Evolutionary conservation across 2,329 filamentous ascomycete species (phyloP).

Genomic region (Penicillium sp.): DNA sequence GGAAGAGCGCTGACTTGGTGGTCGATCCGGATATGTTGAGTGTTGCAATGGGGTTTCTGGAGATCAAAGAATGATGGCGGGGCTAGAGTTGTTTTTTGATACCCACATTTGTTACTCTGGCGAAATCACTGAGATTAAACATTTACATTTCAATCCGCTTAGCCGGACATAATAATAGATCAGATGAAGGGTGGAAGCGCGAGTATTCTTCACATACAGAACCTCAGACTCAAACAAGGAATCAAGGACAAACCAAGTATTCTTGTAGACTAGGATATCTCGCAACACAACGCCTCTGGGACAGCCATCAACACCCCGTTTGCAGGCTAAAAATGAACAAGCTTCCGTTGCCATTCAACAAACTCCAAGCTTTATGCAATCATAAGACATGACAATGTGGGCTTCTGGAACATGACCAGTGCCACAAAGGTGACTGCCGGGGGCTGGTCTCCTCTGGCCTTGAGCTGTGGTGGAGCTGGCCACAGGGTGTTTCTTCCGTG

Average conservation of each 20-base stretch:
- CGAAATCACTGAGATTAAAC: background rate
- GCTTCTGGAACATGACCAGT: background rate
- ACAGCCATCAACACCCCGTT: conserved; percentile 20
- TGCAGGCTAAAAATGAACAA: conserved; percentile 20
- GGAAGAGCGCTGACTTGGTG: conserved; percentile 1
- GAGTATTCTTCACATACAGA: background rate
- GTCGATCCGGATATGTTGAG: conserved; percentile 34
- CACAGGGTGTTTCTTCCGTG: background rate
- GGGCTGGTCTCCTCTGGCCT: background rate
- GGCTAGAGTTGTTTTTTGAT: conserved; percentile 5
- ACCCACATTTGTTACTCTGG: background rate
- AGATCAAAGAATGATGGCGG: conserved; percentile 24
- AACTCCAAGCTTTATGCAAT: conserved; percentile 40
- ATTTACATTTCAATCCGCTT: background rate
- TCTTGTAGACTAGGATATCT: background rate
- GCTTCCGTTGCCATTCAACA: conserved; percentile 29
- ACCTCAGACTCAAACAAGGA: background rate
- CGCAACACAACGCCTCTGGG: conserved; percentile 1
- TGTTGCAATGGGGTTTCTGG: conserved; percentile 35
- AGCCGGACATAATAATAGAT: background rate
- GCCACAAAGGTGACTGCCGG: background rate
- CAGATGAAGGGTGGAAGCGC: background rate
- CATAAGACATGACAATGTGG: conserved; percentile 31
- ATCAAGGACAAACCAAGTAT: background rate
- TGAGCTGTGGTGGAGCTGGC: background rate